Evolutionary conservation across 2,329 filamentous ascomycete species (phyloP).

Genomic region (Lasiodiplodia citricola): DNA sequence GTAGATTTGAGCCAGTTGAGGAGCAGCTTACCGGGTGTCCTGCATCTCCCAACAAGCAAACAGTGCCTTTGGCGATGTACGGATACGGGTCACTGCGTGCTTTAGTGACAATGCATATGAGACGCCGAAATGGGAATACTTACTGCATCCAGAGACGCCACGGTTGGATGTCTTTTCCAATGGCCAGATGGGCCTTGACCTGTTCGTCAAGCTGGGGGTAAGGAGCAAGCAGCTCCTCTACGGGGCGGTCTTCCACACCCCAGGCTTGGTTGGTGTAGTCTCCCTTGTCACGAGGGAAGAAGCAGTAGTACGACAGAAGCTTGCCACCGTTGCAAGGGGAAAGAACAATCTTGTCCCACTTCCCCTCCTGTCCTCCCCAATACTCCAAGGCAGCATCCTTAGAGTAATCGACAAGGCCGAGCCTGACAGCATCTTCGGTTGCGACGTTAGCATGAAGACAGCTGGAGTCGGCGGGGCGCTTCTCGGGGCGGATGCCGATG

Average conservation of each 20-base stretch:
- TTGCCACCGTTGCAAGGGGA: conserved; percentile 71
- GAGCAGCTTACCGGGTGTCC: conserved; percentile 34
- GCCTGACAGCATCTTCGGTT: conserved; percentile 63
- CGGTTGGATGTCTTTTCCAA: conserved; percentile 67
- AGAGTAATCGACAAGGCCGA: conserved; percentile 68
- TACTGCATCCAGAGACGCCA: conserved; percentile 73
- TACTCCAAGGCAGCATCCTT: conserved; percentile 67
- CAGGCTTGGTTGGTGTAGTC: conserved; percentile 53
- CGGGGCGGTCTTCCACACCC: conserved; percentile 7
- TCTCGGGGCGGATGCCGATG: conserved; percentile 66
- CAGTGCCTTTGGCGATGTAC: conserved; percentile 34
- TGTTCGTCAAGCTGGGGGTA: conserved; percentile 66
- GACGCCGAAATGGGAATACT: conserved; percentile 56
- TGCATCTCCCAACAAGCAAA: conserved; percentile 69
- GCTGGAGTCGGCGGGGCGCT: conserved; percentile 63
- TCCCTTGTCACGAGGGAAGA: conserved; percentile 65
- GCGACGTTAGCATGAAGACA: conserved; percentile 70
- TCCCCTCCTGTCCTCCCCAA: conserved; percentile 71
- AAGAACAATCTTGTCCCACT: conserved; percentile 70
- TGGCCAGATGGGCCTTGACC: conserved; percentile 62
- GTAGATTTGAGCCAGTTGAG: too few relatives aligned
- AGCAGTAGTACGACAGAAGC: conserved; percentile 72
- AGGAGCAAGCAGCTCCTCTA: conserved; percentile 63
- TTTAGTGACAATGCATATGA: background rate
- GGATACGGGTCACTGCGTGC: conserved; percentile 3